Conservation (phyloP, 2,329 filamentous ascomycete species). For the Claviceps capensis region DNA sequence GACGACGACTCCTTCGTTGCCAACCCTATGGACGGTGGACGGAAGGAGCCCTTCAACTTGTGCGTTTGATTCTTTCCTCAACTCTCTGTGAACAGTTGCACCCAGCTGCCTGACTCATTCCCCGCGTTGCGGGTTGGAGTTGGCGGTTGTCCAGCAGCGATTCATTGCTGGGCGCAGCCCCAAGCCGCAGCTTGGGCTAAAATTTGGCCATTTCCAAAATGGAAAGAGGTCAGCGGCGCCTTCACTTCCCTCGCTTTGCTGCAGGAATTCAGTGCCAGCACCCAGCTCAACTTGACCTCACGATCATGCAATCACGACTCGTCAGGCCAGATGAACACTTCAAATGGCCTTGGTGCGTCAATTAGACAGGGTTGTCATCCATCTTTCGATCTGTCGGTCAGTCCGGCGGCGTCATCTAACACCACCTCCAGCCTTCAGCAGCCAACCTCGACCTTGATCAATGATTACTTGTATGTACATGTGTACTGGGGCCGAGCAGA, state of each 20-base stretch:
- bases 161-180: not conserved
- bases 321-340: not conserved
- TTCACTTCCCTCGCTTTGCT: not conserved
- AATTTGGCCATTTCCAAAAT: not conserved
- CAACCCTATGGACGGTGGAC: too few relatives aligned
- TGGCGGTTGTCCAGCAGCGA: not conserved
- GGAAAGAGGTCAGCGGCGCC: not conserved
- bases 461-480: too few relatives aligned
- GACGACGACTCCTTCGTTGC: too few relatives aligned
- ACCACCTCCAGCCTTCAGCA: too few relatives aligned
- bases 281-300: not conserved
- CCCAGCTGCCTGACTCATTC: too few relatives aligned
- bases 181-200: not conserved
- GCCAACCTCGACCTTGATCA: too few relatives aligned
- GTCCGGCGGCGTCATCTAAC: not conserved
- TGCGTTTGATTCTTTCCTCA: not conserved
- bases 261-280: not conserved
- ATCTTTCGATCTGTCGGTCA: not conserved
- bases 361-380: not conserved
- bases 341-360: not conserved
- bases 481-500: too few relatives aligned
- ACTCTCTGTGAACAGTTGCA: not conserved
- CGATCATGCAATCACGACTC: not conserved
- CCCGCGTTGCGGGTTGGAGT: too few relatives aligned
- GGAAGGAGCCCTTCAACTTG: too few relatives aligned